A percentile compares a stretch with the other conserved stretches of the same genome.
phyloP scores from a whole-genome alignment of 257 asterid species.

The Linderniella brevidens region DNA sequence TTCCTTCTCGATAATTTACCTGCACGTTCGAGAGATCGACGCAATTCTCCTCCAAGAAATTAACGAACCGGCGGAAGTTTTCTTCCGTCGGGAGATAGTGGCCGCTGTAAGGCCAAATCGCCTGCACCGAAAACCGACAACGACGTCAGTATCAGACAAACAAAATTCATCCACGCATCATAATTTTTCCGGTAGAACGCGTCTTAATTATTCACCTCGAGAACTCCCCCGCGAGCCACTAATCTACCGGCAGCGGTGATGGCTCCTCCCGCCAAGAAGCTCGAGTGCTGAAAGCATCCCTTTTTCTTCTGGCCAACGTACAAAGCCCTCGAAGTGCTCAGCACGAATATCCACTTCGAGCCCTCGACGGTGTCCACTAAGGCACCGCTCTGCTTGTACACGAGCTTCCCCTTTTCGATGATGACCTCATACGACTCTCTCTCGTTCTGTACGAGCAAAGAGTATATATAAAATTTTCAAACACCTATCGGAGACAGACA shows the following conservation, averaged over 20 bases:
- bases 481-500: not conserved
- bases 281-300: conserved; percentile 82
- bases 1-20: not conserved
- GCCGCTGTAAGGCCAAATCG: conserved; percentile 70
- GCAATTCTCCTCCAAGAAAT: conserved; percentile 24
- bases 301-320: conserved; percentile 73
- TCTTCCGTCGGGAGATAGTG: conserved; percentile 80
- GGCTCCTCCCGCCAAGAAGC: conserved; percentile 89
- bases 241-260: conserved; percentile 91
- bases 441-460: conserved; percentile 42
- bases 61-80: conserved; percentile 43
- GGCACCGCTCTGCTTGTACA: conserved; percentile 42
- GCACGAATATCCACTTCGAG: conserved; percentile 88
- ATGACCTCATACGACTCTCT: conserved; percentile 65
- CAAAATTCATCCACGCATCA: not conserved
- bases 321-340: conserved; percentile 62
- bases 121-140: conserved; percentile 12
- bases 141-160: not conserved
- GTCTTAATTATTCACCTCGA: conserved; percentile 33
- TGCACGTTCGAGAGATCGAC: conserved; percentile 5
- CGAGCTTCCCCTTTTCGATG: conserved; percentile 50
- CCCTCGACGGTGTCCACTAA: conserved; percentile 54
- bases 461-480: not conserved
- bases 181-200: not conserved
- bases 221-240: conserved; percentile 59